Conservation (phyloP, 2,329 filamentous ascomycete species). For the Alternaria gansuensis region DNA sequence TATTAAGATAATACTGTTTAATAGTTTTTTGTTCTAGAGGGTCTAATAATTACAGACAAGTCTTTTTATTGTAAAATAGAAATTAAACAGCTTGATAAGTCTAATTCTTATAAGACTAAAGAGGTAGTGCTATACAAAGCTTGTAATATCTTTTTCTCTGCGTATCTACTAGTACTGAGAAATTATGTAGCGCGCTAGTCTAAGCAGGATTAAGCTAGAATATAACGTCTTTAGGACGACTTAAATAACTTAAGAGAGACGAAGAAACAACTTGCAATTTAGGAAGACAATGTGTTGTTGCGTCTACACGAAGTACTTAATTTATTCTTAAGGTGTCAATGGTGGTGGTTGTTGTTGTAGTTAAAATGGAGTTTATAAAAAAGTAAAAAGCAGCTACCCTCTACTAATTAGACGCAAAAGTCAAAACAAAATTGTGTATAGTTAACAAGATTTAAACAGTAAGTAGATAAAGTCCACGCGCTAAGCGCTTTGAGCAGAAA, state of each 20-base stretch:
- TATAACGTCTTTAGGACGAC: background rate
- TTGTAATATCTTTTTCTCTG: conserved; percentile 1
- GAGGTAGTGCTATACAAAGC: conserved; percentile 1
- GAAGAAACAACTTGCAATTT: background rate
- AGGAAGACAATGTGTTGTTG: background rate
- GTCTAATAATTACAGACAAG: background rate
- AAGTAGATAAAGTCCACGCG: no score
- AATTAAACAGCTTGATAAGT: background rate
- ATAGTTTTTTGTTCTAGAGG: background rate
- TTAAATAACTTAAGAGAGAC: background rate
- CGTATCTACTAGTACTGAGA: background rate
- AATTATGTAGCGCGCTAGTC: background rate
- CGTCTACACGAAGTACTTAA: background rate
- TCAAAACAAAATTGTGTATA: no score
- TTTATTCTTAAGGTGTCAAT: no score
- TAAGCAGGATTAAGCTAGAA: background rate
- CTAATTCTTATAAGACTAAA: background rate
- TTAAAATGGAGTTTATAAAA: no score
- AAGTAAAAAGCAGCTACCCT: no score
- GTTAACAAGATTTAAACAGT: no score
- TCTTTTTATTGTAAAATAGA: background rate
- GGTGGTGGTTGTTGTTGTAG: no score
- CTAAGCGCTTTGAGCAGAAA: no score
- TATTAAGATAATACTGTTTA: conserved; percentile 9
- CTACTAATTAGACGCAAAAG: no score